Percentiles rank a stretch among this genome's conserved stretches.
Evolutionary conservation across 1,139 yeast genomes (phyloP).

Genomic region (Diutina neorugosa): DNA sequence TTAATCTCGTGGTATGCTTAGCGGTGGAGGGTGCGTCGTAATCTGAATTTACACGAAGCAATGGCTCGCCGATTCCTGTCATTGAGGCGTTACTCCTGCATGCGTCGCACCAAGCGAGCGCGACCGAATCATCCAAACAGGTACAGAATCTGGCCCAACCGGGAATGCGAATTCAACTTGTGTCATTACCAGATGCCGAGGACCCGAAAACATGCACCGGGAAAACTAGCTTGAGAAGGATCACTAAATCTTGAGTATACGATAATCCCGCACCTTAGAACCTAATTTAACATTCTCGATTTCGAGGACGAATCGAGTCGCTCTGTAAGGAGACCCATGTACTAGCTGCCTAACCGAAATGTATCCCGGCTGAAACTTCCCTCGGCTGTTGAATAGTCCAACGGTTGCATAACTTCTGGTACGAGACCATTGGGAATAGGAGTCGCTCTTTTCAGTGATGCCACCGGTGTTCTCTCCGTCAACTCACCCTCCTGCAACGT

Average conservation of each 20-base stretch:
- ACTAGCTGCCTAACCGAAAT: no score
- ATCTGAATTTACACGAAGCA: not conserved
- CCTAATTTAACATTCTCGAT: not conserved
- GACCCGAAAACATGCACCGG: not conserved
- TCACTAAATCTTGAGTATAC: not conserved
- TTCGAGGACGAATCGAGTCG: not conserved
- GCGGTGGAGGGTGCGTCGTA: not conserved
- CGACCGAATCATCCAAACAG: not conserved
- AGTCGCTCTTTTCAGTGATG: not conserved
- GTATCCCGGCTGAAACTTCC: no score
- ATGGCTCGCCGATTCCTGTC: not conserved
- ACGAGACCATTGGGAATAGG: no score
- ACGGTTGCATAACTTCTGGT: no score
- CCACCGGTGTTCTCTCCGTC: not conserved
- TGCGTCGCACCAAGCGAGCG: not conserved
- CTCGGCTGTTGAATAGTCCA: no score
- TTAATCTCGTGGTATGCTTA: not conserved
- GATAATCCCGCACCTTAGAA: not conserved
- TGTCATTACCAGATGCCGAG: not conserved
- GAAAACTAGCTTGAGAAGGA: not conserved
- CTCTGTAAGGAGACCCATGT: no score
- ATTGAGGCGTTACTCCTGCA: not conserved
- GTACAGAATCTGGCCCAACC: not conserved
- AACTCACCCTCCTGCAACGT: not conserved
- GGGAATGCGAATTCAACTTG: not conserved